Percentiles rank a stretch among this genome's conserved stretches.
These are phyloP conservation scores for Penicillium corylophilum DNA, from an alignment of 2,329 filamentous ascomycete species.

Conservation along the genomic window DNA sequence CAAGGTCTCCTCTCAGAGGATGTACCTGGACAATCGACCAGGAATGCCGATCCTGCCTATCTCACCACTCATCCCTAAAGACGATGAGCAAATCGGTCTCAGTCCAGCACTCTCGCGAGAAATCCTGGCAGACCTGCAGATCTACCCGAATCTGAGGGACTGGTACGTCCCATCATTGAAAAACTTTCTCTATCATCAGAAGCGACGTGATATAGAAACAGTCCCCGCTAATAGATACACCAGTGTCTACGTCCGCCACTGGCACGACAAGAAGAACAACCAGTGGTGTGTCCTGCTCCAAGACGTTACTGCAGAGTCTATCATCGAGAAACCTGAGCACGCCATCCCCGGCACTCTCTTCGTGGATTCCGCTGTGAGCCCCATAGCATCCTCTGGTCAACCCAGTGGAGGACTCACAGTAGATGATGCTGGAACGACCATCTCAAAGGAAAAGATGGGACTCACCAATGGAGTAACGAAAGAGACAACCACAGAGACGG, in stretches of 20 bases:
- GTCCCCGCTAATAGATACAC: not conserved
- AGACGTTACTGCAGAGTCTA: not conserved
- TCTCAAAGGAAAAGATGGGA: no score
- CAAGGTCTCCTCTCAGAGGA: not conserved
- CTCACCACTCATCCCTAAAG: not conserved
- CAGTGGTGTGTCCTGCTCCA: not conserved
- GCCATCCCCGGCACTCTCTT: not conserved
- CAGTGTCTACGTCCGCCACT: not conserved
- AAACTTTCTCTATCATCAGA: not conserved
- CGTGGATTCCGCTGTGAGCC: no score
- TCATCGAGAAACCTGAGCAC: not conserved
- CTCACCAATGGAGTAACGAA: no score
- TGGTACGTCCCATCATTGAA: not conserved
- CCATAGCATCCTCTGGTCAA: no score
- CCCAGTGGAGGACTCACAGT: no score
- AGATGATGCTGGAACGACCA: no score
- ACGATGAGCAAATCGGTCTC: not conserved
- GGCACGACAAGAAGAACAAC: not conserved
- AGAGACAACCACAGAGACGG: not conserved
- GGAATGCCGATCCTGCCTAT: not conserved
- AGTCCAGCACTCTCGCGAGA: not conserved
- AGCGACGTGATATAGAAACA: not conserved
- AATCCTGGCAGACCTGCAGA: not conserved
- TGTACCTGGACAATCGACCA: not conserved
- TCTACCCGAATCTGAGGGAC: not conserved